Percentiles rank a stretch among this genome's conserved stretches.
Conservation (phyloP, 805 yeast genomes). For the Yarrowia porcina region DNA sequence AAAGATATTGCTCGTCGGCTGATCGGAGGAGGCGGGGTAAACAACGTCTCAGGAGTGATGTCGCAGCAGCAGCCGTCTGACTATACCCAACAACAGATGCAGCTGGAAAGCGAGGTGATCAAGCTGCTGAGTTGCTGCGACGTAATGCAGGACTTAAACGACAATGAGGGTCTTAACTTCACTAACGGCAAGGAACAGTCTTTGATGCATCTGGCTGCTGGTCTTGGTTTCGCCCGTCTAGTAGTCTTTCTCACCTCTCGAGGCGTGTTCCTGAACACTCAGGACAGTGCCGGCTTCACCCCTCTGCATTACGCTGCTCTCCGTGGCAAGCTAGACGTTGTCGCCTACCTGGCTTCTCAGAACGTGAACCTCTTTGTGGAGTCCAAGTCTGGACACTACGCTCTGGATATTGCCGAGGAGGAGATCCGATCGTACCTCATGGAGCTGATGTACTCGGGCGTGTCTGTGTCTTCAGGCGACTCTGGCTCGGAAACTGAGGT, state of each 20-base stretch:
- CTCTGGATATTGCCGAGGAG: constrained; percentile 32
- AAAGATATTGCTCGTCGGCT: constrained; percentile 88
- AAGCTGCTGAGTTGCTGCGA: constrained; percentile 15
- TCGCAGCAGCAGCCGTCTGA: neutral
- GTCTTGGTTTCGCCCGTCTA: constrained; percentile 66
- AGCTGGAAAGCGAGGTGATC: constrained; percentile 29
- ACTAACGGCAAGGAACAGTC: constrained; percentile 84
- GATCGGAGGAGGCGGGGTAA: constrained; percentile 52
- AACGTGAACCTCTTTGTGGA: constrained; percentile 56
- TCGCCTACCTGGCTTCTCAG: constrained; percentile 58
- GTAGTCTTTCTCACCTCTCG: constrained; percentile 59
- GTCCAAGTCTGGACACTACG: constrained; percentile 47
- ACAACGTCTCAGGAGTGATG: neutral
- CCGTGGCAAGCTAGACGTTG: constrained; percentile 66
- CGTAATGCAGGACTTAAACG: constrained; percentile 33
- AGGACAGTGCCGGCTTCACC: constrained; percentile 77
- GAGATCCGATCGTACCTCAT: constrained; percentile 39
- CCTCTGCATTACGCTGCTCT: constrained; percentile 86
- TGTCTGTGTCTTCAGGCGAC: constrained; percentile 30
- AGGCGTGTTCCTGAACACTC: constrained; percentile 56
- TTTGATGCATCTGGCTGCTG: constrained; percentile 77
- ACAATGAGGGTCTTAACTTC: constrained; percentile 69
- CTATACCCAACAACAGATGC: constrained; percentile 31
- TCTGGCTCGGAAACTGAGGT: constrained; percentile 30
- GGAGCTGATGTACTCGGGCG: constrained; percentile 42